Percentiles rank a stretch among this genome's conserved stretches.
These are phyloP conservation scores for Aspergillus baeticus DNA, from an alignment of 495 filamentous ascomycete species.

Conservation along the genomic window DNA sequence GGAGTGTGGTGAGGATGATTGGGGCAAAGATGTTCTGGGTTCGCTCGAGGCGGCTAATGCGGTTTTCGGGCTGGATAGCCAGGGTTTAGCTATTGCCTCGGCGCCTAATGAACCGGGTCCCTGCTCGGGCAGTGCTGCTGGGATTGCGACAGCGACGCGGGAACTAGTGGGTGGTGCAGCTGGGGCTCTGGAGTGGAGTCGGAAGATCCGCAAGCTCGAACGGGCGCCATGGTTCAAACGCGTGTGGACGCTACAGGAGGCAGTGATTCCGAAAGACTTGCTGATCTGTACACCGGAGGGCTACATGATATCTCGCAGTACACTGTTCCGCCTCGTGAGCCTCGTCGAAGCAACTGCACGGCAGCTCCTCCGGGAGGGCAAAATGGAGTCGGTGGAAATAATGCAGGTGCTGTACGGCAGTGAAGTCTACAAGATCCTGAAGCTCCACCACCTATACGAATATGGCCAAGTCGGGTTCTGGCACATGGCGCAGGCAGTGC, in stretches of 20 bases:
- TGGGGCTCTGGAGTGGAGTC: neutral
- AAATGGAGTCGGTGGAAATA: neutral
- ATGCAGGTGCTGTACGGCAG: neutral
- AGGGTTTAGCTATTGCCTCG: no score
- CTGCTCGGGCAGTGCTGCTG: no score
- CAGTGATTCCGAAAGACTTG: neutral
- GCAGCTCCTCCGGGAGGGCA: no score
- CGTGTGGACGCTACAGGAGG: slow-evolving; percentile 2
- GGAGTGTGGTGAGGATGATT: neutral
- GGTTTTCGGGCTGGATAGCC: neutral
- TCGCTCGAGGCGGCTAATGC: neutral
- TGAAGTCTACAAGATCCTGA: neutral
- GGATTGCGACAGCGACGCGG: no score
- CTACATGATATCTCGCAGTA: neutral
- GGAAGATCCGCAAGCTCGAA: neutral
- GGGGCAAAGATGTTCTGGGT: neutral
- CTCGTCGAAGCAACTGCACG: no score
- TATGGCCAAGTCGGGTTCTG: neutral
- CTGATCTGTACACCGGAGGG: neutral
- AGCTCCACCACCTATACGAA: neutral
- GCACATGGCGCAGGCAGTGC: neutral
- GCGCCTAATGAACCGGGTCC: no score
- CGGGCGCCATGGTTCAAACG: neutral
- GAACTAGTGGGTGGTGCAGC: no score
- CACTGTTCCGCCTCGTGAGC: no score